Conservation (phyloP, 179 eudicot species). For the Vitellaria paradoxa region DNA sequence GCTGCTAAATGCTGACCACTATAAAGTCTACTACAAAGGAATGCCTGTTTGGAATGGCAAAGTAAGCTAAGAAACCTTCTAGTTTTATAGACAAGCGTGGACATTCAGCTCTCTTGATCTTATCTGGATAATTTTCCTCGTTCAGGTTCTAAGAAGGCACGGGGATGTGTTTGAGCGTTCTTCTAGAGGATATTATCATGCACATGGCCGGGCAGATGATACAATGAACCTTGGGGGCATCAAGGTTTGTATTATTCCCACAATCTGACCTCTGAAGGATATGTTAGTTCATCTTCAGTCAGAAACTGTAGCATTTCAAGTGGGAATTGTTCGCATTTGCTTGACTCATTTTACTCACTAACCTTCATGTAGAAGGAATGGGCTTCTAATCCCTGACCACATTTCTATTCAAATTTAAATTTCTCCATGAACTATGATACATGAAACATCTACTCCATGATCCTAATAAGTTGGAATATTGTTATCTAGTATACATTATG, state of each 20-base stretch:
- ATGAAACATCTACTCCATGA: background rate
- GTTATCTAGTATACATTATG: background rate
- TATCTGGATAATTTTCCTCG: background rate
- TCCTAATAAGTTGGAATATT: background rate
- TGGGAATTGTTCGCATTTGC: background rate
- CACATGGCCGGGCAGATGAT: conserved; percentile 98
- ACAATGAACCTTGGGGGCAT: conserved; percentile 99
- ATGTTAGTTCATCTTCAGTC: no score
- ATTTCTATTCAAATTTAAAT: conserved; percentile 2
- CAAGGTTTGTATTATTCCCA: conserved; percentile 50
- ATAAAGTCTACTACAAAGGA: conserved; percentile 73
- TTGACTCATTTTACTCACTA: background rate
- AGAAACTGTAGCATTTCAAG: background rate
- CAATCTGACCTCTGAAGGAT: background rate
- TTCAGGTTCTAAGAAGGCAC: conserved; percentile 80
- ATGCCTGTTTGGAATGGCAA: conserved; percentile 92
- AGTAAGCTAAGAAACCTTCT: conserved; percentile 34
- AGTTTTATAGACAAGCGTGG: background rate
- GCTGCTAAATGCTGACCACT: conserved; percentile 83
- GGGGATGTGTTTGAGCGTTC: conserved; percentile 95
- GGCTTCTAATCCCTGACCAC: background rate
- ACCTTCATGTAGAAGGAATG: background rate
- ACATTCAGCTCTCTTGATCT: conserved; percentile 1
- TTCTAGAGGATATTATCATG: conserved; percentile 74
- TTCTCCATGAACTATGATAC: background rate